A percentile compares a stretch with the other conserved stretches of the same genome.
These are phyloP conservation scores for Malassezia psittaci DNA, from an alignment of 1,284 basidiomycete genomes.

Conservation along the genomic window DNA sequence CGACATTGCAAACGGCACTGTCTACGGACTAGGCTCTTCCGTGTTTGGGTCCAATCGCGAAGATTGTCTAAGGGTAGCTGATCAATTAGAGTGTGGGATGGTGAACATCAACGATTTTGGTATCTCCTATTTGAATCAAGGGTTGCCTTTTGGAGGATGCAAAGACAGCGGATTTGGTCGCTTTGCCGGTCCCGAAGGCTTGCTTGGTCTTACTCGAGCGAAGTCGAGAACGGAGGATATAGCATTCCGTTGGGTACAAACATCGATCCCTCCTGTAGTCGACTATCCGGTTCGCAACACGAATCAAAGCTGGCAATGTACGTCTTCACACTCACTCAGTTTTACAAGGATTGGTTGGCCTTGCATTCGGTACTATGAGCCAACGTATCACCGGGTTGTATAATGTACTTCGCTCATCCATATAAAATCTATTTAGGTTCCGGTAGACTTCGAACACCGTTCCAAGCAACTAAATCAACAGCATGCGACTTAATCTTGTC, in stretches of 20 bases:
- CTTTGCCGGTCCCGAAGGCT: conserved; percentile 67
- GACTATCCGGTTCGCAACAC: conserved; percentile 42
- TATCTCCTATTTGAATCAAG: conserved; percentile 80
- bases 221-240: conserved; percentile 79
- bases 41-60: conserved; percentile 78
- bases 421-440: background rate
- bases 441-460: conserved; percentile 26
- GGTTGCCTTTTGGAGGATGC: conserved; percentile 81
- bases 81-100: conserved; percentile 79
- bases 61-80: conserved; percentile 67
- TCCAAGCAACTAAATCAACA: conserved; percentile 61
- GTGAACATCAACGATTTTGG: conserved; percentile 81
- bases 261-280: conserved; percentile 60
- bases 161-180: conserved; percentile 52
- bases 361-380: conserved; percentile 9
- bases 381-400: background rate
- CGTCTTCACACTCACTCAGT: conserved; percentile 6
- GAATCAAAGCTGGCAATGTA: conserved; percentile 13
- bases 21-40: conserved; percentile 83
- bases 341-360: conserved; percentile 9
- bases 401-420: background rate
- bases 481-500: conserved; percentile 67
- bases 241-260: conserved; percentile 70
- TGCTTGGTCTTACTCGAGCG: conserved; percentile 70
- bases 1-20: conserved; percentile 75